These are phyloP conservation scores for Lolium rigidum DNA, from an alignment of 176 grass and related monocot species.

Conservation along the genomic window DNA sequence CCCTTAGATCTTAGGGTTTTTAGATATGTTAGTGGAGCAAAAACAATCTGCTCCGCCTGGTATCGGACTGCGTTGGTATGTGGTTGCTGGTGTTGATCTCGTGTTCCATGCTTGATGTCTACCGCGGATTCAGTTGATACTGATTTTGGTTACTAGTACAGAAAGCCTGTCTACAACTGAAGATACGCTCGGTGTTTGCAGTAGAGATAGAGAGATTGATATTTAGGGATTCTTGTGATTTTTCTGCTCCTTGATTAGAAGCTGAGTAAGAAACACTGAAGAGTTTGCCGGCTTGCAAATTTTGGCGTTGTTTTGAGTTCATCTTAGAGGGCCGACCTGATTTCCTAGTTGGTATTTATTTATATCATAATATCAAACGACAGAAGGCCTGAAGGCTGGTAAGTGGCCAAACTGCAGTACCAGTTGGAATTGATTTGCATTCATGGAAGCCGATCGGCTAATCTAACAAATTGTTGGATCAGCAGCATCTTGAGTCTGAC, in stretches of 20 bases:
- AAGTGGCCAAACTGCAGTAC: no score
- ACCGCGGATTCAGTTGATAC: not conserved
- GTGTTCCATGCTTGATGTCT: not conserved
- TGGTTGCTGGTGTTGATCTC: not conserved
- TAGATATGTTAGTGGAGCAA: not conserved
- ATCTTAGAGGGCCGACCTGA: not conserved
- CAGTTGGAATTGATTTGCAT: no score
- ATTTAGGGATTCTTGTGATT: not conserved
- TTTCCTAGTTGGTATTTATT: not conserved
- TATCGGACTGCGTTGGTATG: not conserved
- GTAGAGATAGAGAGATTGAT: not conserved
- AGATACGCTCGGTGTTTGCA: not conserved
- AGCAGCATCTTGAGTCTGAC: not conserved
- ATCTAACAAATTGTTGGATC: not conserved
- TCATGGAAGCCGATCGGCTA: not conserved
- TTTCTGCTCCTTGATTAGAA: not conserved
- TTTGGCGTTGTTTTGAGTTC: not conserved
- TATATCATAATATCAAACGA: not conserved
- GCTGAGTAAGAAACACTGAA: not conserved
- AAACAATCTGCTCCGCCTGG: not conserved
- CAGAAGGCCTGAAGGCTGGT: not conserved
- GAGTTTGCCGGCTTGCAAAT: not conserved
- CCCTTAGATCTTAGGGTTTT: slow-evolving; percentile 43
- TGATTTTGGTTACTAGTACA: not conserved
- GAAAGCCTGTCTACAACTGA: not conserved